Evolutionary conservation across 2,329 filamentous ascomycete genomes (phyloP), one percentile per base, ranked within the genome.

Genomic region (Akanthomyces lecanii): DNA sequence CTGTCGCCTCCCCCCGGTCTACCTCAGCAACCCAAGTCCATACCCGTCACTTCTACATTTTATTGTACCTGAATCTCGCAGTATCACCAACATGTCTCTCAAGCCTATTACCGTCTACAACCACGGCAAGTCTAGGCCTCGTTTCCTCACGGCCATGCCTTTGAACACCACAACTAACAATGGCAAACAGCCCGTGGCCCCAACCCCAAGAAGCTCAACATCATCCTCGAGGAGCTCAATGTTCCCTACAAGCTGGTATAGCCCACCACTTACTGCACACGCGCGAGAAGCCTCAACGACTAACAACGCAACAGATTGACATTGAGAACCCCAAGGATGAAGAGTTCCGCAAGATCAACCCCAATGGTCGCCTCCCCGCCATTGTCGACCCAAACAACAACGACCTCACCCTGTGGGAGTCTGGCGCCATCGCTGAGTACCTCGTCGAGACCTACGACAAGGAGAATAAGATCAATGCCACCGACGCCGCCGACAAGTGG

Each of bases 181-280:
- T 11, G n/a, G 3, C 16, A n/a, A 23, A 30, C 30, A 63, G 62
- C 62, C 12, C 48, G 64, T 50, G 64, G 64, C 23, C 62, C 63
- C 50, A 65, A 65, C 58, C 64, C 64, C 23, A 58, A 54, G 48
- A 62, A 64, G 68, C 72, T 63, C 57, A 55, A 59, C 58, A 63
- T 67, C 11, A 48, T 69, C 4, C 47, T 70, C 7, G 68, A 70
- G 47, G 69, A 71, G 61, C 64, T 72, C 3, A 64, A 53, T 14
- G 33, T 72, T 1, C 64, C 66, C 18, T 72, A 71, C 55, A 63
- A 4, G 23, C 64, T 67, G 56, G 71, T 72, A 65, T 42, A 52
- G 1, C n/a, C 47, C 4, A 40, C 12, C 14, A 16, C 5, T 12
- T 14, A 36, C 21, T 23, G 4, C 2, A 8, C 16, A 11, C 42